phyloP scores from a whole-genome alignment of 345 rosid genomes.

The Mangifera indica region DNA sequence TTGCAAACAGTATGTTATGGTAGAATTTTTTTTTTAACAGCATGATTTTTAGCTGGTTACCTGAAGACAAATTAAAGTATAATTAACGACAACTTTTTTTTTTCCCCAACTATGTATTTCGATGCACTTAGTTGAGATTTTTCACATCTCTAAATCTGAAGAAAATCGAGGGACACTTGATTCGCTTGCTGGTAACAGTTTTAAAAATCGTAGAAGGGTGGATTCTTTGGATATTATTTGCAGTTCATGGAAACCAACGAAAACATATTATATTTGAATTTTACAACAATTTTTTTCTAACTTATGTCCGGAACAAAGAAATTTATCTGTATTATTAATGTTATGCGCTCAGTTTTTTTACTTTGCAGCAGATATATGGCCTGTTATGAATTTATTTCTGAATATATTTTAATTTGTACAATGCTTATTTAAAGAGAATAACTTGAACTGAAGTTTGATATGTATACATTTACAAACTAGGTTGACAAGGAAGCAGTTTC shows the following conservation, averaged over 20 bases:
- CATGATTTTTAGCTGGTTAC: background rate
- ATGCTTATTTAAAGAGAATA: background rate
- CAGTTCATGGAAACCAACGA: no score
- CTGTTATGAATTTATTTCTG: background rate
- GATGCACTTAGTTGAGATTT: no score
- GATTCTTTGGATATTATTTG: no score
- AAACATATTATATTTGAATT: no score
- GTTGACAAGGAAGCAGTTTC: conserved; percentile 63
- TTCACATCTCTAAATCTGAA: no score
- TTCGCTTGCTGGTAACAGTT: no score
- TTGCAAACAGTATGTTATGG: background rate
- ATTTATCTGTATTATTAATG: no score
- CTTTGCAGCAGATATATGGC: background rate
- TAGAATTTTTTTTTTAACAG: background rate
- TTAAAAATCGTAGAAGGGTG: no score
- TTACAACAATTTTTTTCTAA: no score
- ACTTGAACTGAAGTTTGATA: background rate
- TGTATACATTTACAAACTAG: conserved; percentile 31
- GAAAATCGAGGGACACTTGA: background rate
- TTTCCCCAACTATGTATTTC: no score
- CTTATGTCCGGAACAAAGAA: no score
- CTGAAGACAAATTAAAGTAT: background rate
- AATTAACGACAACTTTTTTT: background rate
- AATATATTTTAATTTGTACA: background rate
- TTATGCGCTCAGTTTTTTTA: background rate